Base-by-base conservation (phyloP, 179 eudicot genomes). In the Carnegiea gigantea region DNA sequence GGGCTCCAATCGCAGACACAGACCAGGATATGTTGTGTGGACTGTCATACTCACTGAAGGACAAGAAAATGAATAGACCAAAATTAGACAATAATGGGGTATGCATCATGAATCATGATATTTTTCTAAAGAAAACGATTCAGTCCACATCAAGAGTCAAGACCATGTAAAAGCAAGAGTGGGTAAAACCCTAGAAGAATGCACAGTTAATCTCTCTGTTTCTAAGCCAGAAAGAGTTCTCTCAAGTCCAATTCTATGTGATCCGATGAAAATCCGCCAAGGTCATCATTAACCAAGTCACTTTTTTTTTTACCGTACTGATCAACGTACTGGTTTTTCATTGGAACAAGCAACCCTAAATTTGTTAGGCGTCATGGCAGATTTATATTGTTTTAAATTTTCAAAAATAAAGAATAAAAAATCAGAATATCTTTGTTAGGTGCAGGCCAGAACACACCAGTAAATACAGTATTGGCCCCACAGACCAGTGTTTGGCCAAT, bases 11-110 rank as follows among this genome's bases (percentile, higher is more conserved):
- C 30, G 97, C 97, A 46, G 98, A 95, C 76, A 5, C 76, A 5
- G 98, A 97, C 82, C 92, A 89, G 60, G 98, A 93, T 86, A 93
- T 88, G 74, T 93, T 89, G 86, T 92, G 87, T 26, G 92, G 91
- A 75, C 87, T 89, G 77, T 86, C 88, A 68, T 89, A 84, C 81
- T 92, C 96, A 79, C 93, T 95, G 88, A 44, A 73, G 79, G 17
- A 46, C 71, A 80, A 85, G 83, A 79, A 46, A 62, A 36, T 12
- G 23, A 81, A 78, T 11, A 1, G 30, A 70, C 72, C 78, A 54
- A 24, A 73, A 54, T 73, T 77, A 77, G 78, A 72, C 77, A 33
- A 43, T 8, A 57, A 54, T 67, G n/a, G 65, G 4, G 43, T 70
- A 8, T 44, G 44, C 44, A 40, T 40, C 44, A 40, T 40, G 44